Base-by-base conservation (phyloP, 306 rosid genomes). In the Castanopsis chinensis region DNA sequence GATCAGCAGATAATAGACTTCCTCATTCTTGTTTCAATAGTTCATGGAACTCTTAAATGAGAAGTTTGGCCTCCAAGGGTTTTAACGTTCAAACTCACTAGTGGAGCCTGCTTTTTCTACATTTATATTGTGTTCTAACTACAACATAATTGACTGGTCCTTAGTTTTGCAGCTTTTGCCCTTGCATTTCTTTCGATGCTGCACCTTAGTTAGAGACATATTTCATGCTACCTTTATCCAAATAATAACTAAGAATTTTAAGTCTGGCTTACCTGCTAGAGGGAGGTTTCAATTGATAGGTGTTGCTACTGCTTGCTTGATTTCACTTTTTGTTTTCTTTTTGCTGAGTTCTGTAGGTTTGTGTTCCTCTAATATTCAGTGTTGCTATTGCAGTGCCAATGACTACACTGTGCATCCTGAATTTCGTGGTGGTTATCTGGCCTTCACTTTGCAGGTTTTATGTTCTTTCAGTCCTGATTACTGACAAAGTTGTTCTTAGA, bases 351-450 rank as follows among this genome's bases (percentile, higher is more conserved):
- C 73, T 65, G 55, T 65, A 33, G 73, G 69, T 61, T 61, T 60
- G 32, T 76, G 6, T 45, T 60, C 69, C 35, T 72, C 37, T 72
- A 21, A 56, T 21, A 21, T 63, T 60, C 72, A 79, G 75, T 60
- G 27, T 74, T 77, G 30, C 17, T 51, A 27, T 59, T 87, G 73
- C 84, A 93, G 99, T 86, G 95, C 89, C 81, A 90, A 76, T 80
- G 98, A 95, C 85, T 85, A 77, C 81, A 88, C 94, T 79, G 87
- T 90, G 76, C 83, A 73, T 58, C 83, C 93, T 30, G 90, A 90
- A 83, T 72, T 89, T 81, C 91, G 94, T 25, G 99, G 98, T 87
- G 92, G 96, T 80, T 95, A 92, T 91, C 86, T 89, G 75, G 99
- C 97, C 73, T 92, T 95, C 82, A 92, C 97, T 58, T 77, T 86